Base-by-base conservation (phyloP, 257 asterid species). In the Solanum neorickii region DNA sequence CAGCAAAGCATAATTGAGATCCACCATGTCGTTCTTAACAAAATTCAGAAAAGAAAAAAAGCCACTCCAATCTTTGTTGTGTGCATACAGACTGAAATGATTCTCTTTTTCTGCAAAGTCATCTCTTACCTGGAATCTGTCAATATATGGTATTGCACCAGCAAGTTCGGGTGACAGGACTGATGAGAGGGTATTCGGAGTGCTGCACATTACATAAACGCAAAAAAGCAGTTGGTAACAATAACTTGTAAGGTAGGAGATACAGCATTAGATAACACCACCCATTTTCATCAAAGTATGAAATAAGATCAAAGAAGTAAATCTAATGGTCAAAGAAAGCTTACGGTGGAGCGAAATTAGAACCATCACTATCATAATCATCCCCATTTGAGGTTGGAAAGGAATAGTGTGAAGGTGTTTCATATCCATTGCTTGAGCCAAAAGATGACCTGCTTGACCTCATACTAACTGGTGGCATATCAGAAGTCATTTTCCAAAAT, bases 361-460 rank as follows among this genome's bases (percentile, higher is more conserved):
- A 95, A 89, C 99, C 98, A 92, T 97, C 99, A 42, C 98, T 96
- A 89, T 96, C 99, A 85, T 96, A 97, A 72, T 95, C 99, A 31
- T 97, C 99, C 29, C 94, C 98, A 42, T 93, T 95, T 83, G 99
- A 91, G 88, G 91, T 88, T 39, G 92, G 90, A 89, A 89, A 94
- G 31, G 98, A 94, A 92, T 90, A 89, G 91, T 91, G 93, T 1
- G 97, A 93, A 84, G 93, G 96, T 83, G 98, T 92, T 83, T 92
- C 97, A 89, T 90, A 91, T 83, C 99, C 99, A 90, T 95, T 96
- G 91, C 95, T 94, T 52, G 98, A 93, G 91, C 98, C 94, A 93
- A 93, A 92, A 27, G 99, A 94, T 69, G 97, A 94, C 94, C 96
- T 91, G 92, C 90, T 92, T 88, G 98, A 92, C 91, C 94, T 94